These are phyloP conservation scores for Parachlorella kessleri DNA, from an alignment of 139 green algal genomes.

Conservation along the genomic window DNA sequence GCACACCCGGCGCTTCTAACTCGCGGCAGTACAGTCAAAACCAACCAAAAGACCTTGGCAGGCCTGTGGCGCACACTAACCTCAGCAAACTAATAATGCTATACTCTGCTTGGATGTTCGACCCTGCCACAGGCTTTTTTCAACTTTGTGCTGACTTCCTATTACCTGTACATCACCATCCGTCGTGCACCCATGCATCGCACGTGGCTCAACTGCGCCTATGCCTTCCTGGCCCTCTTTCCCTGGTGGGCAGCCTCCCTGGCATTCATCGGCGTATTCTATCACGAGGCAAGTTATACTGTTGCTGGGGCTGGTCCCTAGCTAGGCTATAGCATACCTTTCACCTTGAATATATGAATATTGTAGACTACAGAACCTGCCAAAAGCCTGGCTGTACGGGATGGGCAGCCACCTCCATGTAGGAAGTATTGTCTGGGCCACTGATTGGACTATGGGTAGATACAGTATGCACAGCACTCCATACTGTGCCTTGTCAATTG, in stretches of 20 bases:
- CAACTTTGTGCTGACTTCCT: not conserved
- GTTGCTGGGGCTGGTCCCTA: not conserved
- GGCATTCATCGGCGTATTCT: constrained; percentile 14
- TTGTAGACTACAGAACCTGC: no score
- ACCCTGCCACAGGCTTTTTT: constrained; percentile 12
- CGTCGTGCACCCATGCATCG: constrained; percentile 6
- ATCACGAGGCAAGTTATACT: not conserved
- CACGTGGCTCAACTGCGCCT: not conserved
- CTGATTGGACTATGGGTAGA: no score
- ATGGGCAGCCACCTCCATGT: no score
- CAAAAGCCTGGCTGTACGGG: no score
- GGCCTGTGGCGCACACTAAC: no score
- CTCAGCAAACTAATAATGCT: no score
- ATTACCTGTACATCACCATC: constrained; percentile 8
- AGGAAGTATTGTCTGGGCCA: no score
- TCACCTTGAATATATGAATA: no score
- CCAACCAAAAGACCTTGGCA: no score
- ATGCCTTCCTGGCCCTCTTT: constrained; percentile 2
- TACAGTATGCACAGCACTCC: no score
- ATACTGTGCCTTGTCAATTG: no score
- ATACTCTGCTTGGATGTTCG: no score
- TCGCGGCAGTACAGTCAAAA: not conserved
- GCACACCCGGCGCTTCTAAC: not conserved
- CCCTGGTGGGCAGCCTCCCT: constrained; percentile 4
- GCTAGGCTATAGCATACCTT: not conserved